These are phyloP conservation scores for Tremellales sp. DNA, from an alignment of 1,284 basidiomycete genomes.

Conservation along the genomic window DNA sequence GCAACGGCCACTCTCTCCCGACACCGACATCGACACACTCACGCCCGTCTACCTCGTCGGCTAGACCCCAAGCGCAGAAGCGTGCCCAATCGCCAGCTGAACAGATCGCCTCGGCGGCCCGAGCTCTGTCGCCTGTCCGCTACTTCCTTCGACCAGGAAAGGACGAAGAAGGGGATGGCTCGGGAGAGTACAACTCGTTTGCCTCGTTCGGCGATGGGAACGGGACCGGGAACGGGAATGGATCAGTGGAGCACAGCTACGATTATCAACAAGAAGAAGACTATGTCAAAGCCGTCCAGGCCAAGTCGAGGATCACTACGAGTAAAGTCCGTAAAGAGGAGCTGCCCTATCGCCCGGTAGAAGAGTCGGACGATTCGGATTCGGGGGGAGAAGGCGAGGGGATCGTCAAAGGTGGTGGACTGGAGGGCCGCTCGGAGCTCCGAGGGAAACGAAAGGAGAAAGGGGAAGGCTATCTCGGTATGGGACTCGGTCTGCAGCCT, in stretches of 20 bases:
- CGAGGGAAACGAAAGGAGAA: conserved; percentile 31
- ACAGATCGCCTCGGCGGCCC: conserved; percentile 24
- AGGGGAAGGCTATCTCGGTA: conserved; percentile 40
- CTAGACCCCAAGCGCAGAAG: conserved; percentile 3
- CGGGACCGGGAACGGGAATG: background rate
- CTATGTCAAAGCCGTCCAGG: conserved; percentile 20
- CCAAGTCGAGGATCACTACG: conserved; percentile 13
- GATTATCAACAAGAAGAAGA: conserved; percentile 33
- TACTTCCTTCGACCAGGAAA: conserved; percentile 32
- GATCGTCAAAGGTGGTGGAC: conserved; percentile 29
- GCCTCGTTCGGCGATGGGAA: conserved; percentile 18
- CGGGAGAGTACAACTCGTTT: conserved; percentile 27
- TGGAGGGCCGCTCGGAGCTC: conserved; percentile 31
- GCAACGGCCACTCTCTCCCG: conserved; percentile 17
- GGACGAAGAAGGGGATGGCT: conserved; percentile 17
- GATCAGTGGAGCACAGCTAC: conserved; percentile 24
- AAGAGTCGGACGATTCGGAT: conserved; percentile 36
- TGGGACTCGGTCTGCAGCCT: conserved; percentile 32
- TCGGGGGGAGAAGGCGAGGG: conserved; percentile 35
- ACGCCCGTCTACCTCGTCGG: conserved; percentile 1
- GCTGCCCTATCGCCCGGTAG: conserved; percentile 38
- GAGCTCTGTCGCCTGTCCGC: conserved; percentile 34
- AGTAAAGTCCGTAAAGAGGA: conserved; percentile 29
- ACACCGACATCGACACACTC: conserved; percentile 9
- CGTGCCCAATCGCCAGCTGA: conserved; percentile 29